Percentiles rank a stretch among this genome's conserved stretches.
Conservation (phyloP, 805 yeast genomes). For the Teunomyces atbi region DNA sequence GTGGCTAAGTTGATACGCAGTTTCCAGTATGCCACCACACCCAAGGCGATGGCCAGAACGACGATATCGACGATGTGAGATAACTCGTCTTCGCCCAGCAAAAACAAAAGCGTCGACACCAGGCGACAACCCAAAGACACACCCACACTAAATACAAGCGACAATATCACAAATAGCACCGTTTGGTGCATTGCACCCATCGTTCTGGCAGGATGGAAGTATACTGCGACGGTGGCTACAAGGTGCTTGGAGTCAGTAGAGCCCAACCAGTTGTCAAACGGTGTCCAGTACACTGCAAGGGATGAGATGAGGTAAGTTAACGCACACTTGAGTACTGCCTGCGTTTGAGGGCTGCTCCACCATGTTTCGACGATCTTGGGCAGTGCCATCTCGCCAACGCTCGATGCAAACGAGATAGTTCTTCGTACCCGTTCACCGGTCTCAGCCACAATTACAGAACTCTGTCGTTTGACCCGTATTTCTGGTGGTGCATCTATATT, state of each 20-base stretch:
- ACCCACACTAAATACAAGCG: slow-evolving; percentile 53
- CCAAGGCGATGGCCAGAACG: slow-evolving; percentile 55
- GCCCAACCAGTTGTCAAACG: slow-evolving; percentile 55
- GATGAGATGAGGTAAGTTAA: slow-evolving; percentile 76
- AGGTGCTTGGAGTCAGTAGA: slow-evolving; percentile 73
- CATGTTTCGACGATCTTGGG: not conserved
- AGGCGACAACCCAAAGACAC: slow-evolving; percentile 54
- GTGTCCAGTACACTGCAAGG: slow-evolving; percentile 60
- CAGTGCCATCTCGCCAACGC: not conserved
- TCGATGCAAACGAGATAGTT: slow-evolving; percentile 21
- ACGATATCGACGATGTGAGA: slow-evolving; percentile 56
- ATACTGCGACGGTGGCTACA: slow-evolving; percentile 79
- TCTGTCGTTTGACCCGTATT: slow-evolving; percentile 8
- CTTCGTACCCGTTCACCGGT: slow-evolving; percentile 41
- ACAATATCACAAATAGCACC: slow-evolving; percentile 53
- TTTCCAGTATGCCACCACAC: slow-evolving; percentile 66
- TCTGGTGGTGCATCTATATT: not conserved
- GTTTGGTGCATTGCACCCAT: slow-evolving; percentile 81
- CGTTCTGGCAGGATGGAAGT: slow-evolving; percentile 79
- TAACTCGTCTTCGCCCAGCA: slow-evolving; percentile 44
- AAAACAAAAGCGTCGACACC: slow-evolving; percentile 46
- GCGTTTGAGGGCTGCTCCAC: not conserved
- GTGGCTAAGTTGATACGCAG: slow-evolving; percentile 68
- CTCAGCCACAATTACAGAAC: slow-evolving; percentile 38
- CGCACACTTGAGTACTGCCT: slow-evolving; percentile 57